Evolutionary conservation across 2,329 filamentous ascomycete genomes (phyloP).

Genomic region (Trichoderma atroviride): DNA sequence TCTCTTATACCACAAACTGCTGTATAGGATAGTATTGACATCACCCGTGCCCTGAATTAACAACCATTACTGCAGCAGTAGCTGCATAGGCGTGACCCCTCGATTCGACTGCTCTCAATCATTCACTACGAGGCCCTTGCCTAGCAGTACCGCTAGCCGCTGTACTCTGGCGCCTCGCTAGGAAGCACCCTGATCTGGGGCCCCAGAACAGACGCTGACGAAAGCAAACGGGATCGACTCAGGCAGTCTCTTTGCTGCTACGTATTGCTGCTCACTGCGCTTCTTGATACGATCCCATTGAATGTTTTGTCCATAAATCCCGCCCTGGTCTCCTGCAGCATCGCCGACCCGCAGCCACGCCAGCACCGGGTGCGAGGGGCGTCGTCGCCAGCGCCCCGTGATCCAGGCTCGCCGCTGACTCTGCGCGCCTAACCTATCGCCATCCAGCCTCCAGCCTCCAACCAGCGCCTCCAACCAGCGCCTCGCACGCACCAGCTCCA

Average conservation of each 20-base stretch:
- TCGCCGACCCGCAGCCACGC: background rate
- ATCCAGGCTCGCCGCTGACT: slow-evolving; percentile 25
- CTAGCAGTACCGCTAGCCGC: slow-evolving; percentile 5
- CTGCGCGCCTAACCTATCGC: slow-evolving; percentile 21
- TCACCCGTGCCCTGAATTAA: background rate
- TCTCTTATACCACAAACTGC: background rate
- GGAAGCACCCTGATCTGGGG: slow-evolving; percentile 10
- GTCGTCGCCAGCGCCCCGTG: slow-evolving; percentile 26
- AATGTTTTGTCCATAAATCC: background rate
- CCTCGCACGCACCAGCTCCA: slow-evolving; percentile 9
- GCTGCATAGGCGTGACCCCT: background rate
- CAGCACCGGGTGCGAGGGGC: slow-evolving; percentile 26
- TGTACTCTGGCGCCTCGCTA: slow-evolving; percentile 9
- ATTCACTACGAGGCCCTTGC: background rate
- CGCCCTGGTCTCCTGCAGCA: background rate
- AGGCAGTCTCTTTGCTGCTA: background rate
- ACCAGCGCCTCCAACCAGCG: slow-evolving; percentile 4
- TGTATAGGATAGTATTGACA: background rate
- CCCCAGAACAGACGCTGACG: slow-evolving; percentile 9
- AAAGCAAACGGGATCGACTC: slow-evolving; percentile 6
- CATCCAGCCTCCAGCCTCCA: slow-evolving; percentile 15
- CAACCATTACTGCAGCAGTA: background rate
- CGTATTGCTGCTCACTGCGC: background rate
- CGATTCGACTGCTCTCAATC: background rate
- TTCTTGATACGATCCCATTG: background rate